These are phyloP conservation scores for Calonectria honghensis DNA, from an alignment of 2,329 filamentous ascomycete genomes.

Conservation along the genomic window DNA sequence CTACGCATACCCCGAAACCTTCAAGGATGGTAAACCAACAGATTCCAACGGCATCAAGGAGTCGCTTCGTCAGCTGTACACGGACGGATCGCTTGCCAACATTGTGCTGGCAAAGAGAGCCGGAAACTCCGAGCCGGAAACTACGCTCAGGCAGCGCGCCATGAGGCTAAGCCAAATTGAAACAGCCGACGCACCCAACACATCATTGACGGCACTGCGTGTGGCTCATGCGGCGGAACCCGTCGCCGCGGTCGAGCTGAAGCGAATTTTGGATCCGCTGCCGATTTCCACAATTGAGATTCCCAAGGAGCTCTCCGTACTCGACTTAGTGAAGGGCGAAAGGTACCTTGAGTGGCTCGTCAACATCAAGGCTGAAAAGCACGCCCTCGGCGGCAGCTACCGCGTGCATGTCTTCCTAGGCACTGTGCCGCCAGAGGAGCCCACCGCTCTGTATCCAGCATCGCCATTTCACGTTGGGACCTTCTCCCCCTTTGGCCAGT, in stretches of 20 bases:
- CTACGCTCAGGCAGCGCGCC: not conserved
- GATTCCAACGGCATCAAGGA: slow-evolving; percentile 22
- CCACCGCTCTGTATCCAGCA: not conserved
- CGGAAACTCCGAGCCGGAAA: not conserved
- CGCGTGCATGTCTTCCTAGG: not conserved
- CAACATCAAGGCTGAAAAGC: slow-evolving; percentile 7
- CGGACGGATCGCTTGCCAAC: not conserved
- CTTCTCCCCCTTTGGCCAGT: not conserved
- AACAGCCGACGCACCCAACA: not conserved
- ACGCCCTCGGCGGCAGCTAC: not conserved
- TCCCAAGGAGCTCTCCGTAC: not conserved
- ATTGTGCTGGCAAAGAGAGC: not conserved
- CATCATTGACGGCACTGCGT: not conserved
- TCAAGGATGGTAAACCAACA: not conserved
- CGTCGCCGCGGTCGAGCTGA: not conserved
- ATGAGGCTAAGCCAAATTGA: not conserved
- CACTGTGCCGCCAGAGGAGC: not conserved
- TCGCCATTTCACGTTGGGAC: slow-evolving; percentile 2
- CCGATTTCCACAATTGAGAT: not conserved
- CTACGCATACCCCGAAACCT: slow-evolving; percentile 41
- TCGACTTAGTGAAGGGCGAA: not conserved
- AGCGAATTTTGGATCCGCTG: not conserved
- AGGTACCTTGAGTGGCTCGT: slow-evolving; percentile 1
- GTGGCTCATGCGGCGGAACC: not conserved
- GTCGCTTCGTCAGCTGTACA: slow-evolving; percentile 2